Evolutionary conservation across 768 basidiomycete genomes (phyloP).

Genomic region (Lyophyllum shimeji): DNA sequence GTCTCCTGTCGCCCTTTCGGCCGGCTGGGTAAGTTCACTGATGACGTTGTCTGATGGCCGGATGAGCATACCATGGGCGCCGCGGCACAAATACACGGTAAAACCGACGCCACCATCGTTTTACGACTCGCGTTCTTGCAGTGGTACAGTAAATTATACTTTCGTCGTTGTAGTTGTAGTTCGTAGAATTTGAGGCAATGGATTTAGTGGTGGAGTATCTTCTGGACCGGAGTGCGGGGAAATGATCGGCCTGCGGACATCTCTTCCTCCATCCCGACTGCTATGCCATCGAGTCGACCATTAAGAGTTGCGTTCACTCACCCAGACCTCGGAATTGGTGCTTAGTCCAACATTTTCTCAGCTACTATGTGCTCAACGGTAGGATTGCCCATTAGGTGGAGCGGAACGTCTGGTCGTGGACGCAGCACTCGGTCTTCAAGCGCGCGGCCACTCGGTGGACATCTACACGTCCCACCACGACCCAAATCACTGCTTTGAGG

Average conservation of each 20-base stretch:
- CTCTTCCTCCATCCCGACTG: neutral
- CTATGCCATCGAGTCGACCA: slow-evolving; percentile 13
- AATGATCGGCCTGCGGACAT: neutral
- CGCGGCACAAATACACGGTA: too few relatives aligned
- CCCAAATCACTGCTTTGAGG: slow-evolving; percentile 84
- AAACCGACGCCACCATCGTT: too few relatives aligned
- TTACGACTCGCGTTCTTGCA: too few relatives aligned
- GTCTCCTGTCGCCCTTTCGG: too few relatives aligned
- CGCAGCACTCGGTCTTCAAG: slow-evolving; percentile 86
- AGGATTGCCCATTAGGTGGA: slow-evolving; percentile 59
- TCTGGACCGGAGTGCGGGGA: too few relatives aligned
- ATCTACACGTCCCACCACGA: slow-evolving; percentile 96
- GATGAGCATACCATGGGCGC: too few relatives aligned
- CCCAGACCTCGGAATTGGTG: slow-evolving; percentile 94
- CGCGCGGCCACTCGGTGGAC: slow-evolving; percentile 79
- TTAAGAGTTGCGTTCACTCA: slow-evolving; percentile 82
- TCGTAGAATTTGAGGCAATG: too few relatives aligned
- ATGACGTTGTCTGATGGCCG: too few relatives aligned
- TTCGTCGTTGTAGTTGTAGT: too few relatives aligned
- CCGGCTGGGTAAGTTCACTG: too few relatives aligned
- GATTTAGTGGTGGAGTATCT: too few relatives aligned
- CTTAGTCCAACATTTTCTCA: slow-evolving; percentile 14
- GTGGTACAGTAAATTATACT: too few relatives aligned
- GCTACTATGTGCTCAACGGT: slow-evolving; percentile 14
- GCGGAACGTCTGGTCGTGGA: slow-evolving; percentile 96